Conservation (phyloP, 495 filamentous ascomycete genomes). For the Neohortaea acidophila region DNA sequence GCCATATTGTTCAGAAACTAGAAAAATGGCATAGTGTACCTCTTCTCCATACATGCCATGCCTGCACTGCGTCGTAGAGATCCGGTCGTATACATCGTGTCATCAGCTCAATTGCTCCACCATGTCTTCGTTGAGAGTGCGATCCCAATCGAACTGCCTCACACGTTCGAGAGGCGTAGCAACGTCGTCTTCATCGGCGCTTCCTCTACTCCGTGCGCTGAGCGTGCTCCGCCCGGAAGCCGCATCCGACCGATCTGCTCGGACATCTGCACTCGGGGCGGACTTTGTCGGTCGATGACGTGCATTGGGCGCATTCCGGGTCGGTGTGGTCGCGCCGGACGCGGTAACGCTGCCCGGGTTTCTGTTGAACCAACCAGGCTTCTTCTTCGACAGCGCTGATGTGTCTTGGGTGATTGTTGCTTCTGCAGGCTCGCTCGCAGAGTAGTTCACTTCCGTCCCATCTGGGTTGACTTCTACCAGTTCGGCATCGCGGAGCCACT, state of each 20-base stretch:
- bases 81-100: not conserved
- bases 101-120: conserved; percentile 32
- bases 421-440: not conserved
- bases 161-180: conserved; percentile 24
- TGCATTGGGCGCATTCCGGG: conserved; percentile 6
- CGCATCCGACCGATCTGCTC: conserved; percentile 14
- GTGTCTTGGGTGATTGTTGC: not conserved
- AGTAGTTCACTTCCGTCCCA: conserved; percentile 5
- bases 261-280: too few relatives aligned
- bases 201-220: conserved; percentile 30
- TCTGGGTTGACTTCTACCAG: conserved; percentile 52
- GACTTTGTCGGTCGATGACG: too few relatives aligned
- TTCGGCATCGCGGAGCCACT: conserved; percentile 94
- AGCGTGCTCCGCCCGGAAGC: too few relatives aligned
- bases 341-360: too few relatives aligned
- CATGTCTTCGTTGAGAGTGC: conserved; percentile 42
- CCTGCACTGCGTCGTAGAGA: too few relatives aligned
- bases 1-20: too few relatives aligned
- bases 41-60: too few relatives aligned
- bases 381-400: not conserved
- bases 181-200: conserved; percentile 36
- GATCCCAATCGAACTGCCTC: conserved; percentile 35
- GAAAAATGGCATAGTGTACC: too few relatives aligned
- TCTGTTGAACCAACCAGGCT: conserved; percentile 2
- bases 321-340: too few relatives aligned